These are phyloP conservation scores for Fusarium chaquense DNA, from an alignment of 2,329 filamentous ascomycete genomes.

Conservation along the genomic window DNA sequence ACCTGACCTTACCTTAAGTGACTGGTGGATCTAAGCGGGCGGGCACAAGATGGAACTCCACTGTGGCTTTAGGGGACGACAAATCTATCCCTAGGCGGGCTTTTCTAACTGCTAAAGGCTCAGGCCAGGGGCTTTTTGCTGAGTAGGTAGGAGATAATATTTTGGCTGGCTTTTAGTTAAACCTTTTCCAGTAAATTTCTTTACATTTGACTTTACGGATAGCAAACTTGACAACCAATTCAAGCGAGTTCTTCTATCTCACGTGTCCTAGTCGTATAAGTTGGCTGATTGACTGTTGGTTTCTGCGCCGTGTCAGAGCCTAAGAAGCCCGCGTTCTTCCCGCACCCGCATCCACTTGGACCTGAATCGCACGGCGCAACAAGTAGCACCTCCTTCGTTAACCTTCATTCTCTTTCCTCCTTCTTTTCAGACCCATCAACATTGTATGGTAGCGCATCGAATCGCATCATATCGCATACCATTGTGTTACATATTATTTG, in stretches of 20 bases:
- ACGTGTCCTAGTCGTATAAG: background rate
- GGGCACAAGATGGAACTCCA: conserved; percentile 35
- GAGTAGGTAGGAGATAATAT: conserved; percentile 1
- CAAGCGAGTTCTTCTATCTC: background rate
- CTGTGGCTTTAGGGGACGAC: conserved; percentile 37
- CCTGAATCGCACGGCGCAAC: conserved; percentile 46
- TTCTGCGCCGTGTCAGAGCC: conserved; percentile 14
- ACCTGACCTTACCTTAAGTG: conserved; percentile 35
- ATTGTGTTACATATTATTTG: conserved; percentile 28
- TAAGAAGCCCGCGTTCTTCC: conserved; percentile 35
- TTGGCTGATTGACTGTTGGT: background rate
- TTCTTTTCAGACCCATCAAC: conserved; percentile 35
- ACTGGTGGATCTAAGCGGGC: conserved; percentile 32
- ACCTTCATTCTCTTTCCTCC: conserved; percentile 30
- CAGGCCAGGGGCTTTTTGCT: conserved; percentile 26
- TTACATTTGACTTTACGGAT: background rate
- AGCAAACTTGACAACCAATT: background rate
- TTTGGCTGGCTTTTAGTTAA: conserved; percentile 12
- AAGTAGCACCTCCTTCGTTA: conserved; percentile 26
- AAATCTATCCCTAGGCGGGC: conserved; percentile 13
- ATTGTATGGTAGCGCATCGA: conserved; percentile 23
- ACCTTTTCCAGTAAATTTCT: conserved; percentile 5
- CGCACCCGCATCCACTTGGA: conserved; percentile 33
- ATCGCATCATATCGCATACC: conserved; percentile 17
- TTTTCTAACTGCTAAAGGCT: conserved; percentile 10